A percentile compares a stretch with the other conserved stretches of the same genome.
Conservation (phyloP, 1,139 yeast species). For the Debaryomycetaceae sp. region DNA sequence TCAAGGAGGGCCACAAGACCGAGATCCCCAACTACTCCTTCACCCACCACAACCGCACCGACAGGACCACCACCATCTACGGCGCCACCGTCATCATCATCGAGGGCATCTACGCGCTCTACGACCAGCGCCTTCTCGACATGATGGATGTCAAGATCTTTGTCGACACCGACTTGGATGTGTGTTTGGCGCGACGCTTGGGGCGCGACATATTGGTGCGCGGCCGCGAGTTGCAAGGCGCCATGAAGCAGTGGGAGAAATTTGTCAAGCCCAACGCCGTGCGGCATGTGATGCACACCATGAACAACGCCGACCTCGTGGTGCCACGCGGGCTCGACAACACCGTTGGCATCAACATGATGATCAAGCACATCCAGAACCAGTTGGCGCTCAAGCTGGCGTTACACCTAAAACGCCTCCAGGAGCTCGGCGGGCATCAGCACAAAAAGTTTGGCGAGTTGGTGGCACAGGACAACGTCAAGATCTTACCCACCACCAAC, state of each 20-base stretch:
- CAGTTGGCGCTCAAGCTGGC: conserved; percentile 64
- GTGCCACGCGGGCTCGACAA: conserved; percentile 89
- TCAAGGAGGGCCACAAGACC: conserved; percentile 56
- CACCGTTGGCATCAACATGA: conserved; percentile 68
- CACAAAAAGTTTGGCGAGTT: conserved; percentile 29
- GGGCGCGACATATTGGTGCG: conserved; percentile 82
- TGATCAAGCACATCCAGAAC: conserved; percentile 74
- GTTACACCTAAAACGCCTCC: conserved; percentile 59
- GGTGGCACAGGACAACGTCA: conserved; percentile 23
- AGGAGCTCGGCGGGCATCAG: conserved; percentile 43
- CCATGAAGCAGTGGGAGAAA: conserved; percentile 81
- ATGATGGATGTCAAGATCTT: conserved; percentile 83
- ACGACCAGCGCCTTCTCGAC: conserved; percentile 63
- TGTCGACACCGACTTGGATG: conserved; percentile 91
- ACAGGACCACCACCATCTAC: conserved; percentile 68
- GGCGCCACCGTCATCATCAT: conserved; percentile 92
- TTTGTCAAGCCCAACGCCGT: conserved; percentile 94
- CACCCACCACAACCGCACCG: conserved; percentile 65
- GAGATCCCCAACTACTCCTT: conserved; percentile 88
- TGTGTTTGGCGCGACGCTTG: conserved; percentile 83
- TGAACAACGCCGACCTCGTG: conserved; percentile 76
- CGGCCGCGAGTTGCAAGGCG: conserved; percentile 79
- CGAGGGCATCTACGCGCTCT: conserved; percentile 86
- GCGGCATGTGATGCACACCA: conserved; percentile 68
- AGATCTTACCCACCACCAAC: conserved; percentile 51